Conservation (phyloP, 495 filamentous ascomycete species). For the Aspergillus sclerotiicarbonarius region DNA sequence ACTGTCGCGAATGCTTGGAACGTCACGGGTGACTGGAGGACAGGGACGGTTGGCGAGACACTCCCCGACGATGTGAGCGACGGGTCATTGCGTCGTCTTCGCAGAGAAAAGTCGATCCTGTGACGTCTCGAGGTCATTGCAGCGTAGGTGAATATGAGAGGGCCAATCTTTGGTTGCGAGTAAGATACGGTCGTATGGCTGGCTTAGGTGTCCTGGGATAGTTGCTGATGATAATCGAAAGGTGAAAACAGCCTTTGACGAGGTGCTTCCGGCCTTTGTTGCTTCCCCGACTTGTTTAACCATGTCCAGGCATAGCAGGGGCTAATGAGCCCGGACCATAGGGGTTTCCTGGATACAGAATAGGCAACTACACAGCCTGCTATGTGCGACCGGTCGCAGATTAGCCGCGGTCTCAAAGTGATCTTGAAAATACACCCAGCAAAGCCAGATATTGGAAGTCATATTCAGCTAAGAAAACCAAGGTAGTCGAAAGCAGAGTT, state of each 20-base stretch:
- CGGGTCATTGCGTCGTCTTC: slow-evolving; percentile 20
- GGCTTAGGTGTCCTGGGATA: background rate
- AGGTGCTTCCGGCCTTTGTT: too few relatives aligned
- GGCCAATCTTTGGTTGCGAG: background rate
- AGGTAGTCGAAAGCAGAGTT: slow-evolving; percentile 39
- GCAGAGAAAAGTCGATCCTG: slow-evolving; percentile 19
- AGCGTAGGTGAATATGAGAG: background rate
- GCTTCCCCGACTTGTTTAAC: too few relatives aligned
- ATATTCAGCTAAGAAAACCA: slow-evolving; percentile 28
- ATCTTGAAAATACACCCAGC: too few relatives aligned
- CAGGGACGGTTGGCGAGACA: slow-evolving; percentile 20
- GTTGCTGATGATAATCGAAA: background rate
- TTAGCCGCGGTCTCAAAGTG: too few relatives aligned
- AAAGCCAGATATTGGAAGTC: too few relatives aligned
- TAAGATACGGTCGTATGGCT: background rate
- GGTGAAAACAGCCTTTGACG: too few relatives aligned
- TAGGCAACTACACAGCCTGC: too few relatives aligned
- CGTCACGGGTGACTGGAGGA: slow-evolving; percentile 23
- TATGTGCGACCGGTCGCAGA: too few relatives aligned
- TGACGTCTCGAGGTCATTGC: slow-evolving; percentile 17
- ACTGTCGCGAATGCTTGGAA: slow-evolving; percentile 18
- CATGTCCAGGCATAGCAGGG: too few relatives aligned
- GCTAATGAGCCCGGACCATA: too few relatives aligned
- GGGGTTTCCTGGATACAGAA: too few relatives aligned
- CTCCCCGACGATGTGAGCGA: slow-evolving; percentile 16